These are phyloP conservation scores for Ceratocystis alfenasii DNA, from an alignment of 2,329 filamentous ascomycete species.

Conservation along the genomic window DNA sequence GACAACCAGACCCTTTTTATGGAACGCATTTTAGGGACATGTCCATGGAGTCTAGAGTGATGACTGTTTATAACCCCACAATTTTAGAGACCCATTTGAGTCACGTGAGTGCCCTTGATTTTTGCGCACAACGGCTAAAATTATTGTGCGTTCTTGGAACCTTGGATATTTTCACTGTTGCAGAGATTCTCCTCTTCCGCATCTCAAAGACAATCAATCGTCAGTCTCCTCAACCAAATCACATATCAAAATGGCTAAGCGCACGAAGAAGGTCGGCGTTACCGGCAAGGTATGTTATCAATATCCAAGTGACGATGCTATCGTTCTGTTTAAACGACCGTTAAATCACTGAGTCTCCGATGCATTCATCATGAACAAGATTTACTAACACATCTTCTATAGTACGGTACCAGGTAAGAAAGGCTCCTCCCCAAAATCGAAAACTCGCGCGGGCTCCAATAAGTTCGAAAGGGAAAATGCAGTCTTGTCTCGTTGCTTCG, in stretches of 20 bases:
- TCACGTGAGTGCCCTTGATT: conserved; percentile 22
- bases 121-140: conserved; percentile 22
- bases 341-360: conserved; percentile 1
- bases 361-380: conserved; percentile 1
- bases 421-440: conserved; percentile 10
- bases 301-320: conserved; percentile 7
- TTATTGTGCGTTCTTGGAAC: conserved; percentile 21
- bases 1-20: conserved; percentile 6
- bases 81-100: conserved; percentile 8
- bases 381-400: conserved; percentile 32
- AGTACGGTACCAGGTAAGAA: conserved; percentile 89
- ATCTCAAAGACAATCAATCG: conserved; percentile 24
- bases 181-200: conserved; percentile 19
- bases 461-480: not conserved
- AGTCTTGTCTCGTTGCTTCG: not conserved
- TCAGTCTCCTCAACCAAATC: conserved; percentile 26
- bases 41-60: conserved; percentile 2
- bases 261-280: conserved; percentile 95
- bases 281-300: conserved; percentile 46
- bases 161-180: conserved; percentile 21
- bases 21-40: not conserved
- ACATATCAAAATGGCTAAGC: conserved; percentile 72
- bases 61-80: conserved; percentile 16
- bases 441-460: not conserved
- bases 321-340: not conserved